These are phyloP conservation scores for Elsinoe perseae DNA, from an alignment of 2,329 filamentous ascomycete species.

Conservation along the genomic window DNA sequence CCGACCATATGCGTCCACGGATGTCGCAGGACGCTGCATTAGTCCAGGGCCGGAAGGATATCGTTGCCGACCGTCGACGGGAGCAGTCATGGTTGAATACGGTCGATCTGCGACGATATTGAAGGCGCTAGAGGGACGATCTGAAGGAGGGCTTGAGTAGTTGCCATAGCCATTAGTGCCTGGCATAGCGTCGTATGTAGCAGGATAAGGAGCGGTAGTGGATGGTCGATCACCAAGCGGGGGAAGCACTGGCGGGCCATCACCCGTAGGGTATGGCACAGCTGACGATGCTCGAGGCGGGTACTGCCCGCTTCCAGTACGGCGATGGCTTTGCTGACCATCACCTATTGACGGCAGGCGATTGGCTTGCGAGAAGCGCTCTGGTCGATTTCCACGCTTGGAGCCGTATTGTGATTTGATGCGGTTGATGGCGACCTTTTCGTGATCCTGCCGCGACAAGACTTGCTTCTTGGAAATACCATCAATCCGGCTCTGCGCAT, in stretches of 20 bases:
- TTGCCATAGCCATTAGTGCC: neutral
- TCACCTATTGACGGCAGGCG: constrained; percentile 36
- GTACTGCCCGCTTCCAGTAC: neutral
- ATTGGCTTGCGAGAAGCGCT: constrained; percentile 34
- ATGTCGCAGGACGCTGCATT: constrained; percentile 9
- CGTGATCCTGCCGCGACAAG: constrained; percentile 83
- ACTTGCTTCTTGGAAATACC: constrained; percentile 69
- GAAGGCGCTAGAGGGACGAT: constrained; percentile 47
- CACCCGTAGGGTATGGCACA: constrained; percentile 34
- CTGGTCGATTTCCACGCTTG: constrained; percentile 41
- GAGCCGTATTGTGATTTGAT: constrained; percentile 59
- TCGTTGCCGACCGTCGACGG: constrained; percentile 14
- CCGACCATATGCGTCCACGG: constrained; percentile 17
- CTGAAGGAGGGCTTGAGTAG: constrained; percentile 26
- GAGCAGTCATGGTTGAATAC: constrained; percentile 23
- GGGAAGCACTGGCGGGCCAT: constrained; percentile 16
- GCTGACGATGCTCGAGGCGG: constrained; percentile 24
- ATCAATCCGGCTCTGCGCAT: constrained; percentile 73
- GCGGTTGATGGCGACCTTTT: constrained; percentile 76
- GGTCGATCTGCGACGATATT: constrained; percentile 41
- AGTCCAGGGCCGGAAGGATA: constrained; percentile 16
- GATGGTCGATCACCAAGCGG: constrained; percentile 38
- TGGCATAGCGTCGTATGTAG: constrained; percentile 24
- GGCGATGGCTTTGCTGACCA: constrained; percentile 5
- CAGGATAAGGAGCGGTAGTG: constrained; percentile 64